Evolutionary conservation across 192 early-diverging fungal species (phyloP).

Genomic region (Backusella parvicylindrica): DNA sequence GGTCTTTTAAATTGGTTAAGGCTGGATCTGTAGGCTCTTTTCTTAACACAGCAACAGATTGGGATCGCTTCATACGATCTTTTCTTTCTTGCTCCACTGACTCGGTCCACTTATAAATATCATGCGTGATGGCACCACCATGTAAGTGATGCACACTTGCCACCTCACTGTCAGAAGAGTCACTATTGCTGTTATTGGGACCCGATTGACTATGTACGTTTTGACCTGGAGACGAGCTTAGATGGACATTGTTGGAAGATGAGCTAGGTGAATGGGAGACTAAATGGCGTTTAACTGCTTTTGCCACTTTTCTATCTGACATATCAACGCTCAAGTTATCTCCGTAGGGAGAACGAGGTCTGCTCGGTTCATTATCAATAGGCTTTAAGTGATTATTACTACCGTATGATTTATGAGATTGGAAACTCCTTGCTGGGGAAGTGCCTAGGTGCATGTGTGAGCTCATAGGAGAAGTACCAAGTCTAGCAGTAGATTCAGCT

Average conservation of each 20-base stretch:
- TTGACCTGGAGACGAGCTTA: background rate
- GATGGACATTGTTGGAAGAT: background rate
- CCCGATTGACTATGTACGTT: background rate
- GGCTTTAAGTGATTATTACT: background rate
- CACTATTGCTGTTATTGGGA: background rate
- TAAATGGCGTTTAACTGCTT: slow-evolving; percentile 66
- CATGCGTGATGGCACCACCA: slow-evolving; percentile 75
- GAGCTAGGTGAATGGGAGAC: slow-evolving; percentile 44
- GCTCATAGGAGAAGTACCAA: slow-evolving; percentile 13
- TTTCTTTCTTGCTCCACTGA: slow-evolving; percentile 49
- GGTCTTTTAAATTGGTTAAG: slow-evolving; percentile 51
- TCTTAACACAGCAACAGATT: slow-evolving; percentile 20
- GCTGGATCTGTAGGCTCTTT: background rate
- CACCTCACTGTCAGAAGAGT: slow-evolving; percentile 14
- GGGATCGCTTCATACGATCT: slow-evolving; percentile 16
- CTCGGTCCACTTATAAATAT: slow-evolving; percentile 88
- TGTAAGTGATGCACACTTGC: slow-evolving; percentile 47
- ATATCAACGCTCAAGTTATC: slow-evolving; percentile 31
- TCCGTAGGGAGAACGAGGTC: background rate
- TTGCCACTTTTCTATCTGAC: slow-evolving; percentile 50
- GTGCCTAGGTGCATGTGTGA: background rate
- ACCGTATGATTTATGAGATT: slow-evolving; percentile 5
- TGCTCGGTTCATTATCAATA: background rate
- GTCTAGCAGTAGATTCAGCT: background rate
- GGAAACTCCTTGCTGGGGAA: slow-evolving; percentile 6